Conservation (phyloP, 352 stramenopile species). For the Peronospora tabacina region DNA sequence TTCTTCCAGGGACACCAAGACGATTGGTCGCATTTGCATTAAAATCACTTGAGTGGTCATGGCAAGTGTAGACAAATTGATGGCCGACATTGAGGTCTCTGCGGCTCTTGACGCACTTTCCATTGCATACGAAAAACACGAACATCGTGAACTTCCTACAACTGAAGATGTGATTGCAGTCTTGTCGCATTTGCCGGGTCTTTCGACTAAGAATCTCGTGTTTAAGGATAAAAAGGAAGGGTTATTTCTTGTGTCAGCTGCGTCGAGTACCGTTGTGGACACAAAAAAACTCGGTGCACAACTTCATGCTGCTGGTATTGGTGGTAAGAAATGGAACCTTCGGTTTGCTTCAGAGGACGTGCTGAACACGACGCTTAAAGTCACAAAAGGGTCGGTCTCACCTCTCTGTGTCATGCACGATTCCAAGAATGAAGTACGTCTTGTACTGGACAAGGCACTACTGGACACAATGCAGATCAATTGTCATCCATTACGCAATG, state of each 20-base stretch:
- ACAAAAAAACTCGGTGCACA: slow-evolving; percentile 88
- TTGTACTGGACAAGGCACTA: slow-evolving; percentile 91
- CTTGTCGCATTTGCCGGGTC: slow-evolving; percentile 73
- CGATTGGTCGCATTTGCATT: neutral
- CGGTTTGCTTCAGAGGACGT: slow-evolving; percentile 88
- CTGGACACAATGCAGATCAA: slow-evolving; percentile 66
- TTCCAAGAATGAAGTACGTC: slow-evolving; percentile 58
- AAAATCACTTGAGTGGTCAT: neutral
- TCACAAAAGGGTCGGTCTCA: slow-evolving; percentile 91
- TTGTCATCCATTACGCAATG: slow-evolving; percentile 91
- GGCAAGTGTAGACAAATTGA: slow-evolving; percentile 16
- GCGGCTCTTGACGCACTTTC: slow-evolving; percentile 55
- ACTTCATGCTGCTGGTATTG: slow-evolving; percentile 50
- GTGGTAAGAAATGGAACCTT: slow-evolving; percentile 89
- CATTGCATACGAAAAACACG: slow-evolving; percentile 41
- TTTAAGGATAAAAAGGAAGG: slow-evolving; percentile 98
- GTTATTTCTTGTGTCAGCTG: slow-evolving; percentile 90
- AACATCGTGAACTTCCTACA: slow-evolving; percentile 59
- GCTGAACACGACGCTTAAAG: slow-evolving; percentile 75
- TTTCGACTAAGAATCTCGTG: slow-evolving; percentile 94
- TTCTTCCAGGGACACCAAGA: neutral
- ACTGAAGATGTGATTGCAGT: slow-evolving; percentile 62
- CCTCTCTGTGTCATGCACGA: slow-evolving; percentile 90
- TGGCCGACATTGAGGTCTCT: slow-evolving; percentile 52
- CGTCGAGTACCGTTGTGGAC: slow-evolving; percentile 81